Conservation (phyloP, 179 eudicot species). For the Patellifolia procumbens region DNA sequence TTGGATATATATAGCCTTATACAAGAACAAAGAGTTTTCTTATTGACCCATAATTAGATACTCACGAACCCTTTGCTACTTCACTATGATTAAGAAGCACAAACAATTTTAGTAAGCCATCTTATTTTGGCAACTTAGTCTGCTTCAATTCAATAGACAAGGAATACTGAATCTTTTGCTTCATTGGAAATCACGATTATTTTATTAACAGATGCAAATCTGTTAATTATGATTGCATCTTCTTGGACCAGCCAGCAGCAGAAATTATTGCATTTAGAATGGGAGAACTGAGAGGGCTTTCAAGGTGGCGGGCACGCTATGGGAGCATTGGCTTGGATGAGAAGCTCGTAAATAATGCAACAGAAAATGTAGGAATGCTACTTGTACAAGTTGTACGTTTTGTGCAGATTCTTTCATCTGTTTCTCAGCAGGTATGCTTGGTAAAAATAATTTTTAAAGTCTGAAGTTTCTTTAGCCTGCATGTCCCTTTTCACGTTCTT, state of each 20-base stretch:
- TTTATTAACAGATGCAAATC: neutral
- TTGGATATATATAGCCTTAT: conserved; percentile 6
- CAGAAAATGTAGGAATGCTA: conserved; percentile 88
- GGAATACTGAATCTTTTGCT: neutral
- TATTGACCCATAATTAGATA: neutral
- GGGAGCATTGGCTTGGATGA: conserved; percentile 84
- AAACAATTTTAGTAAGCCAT: neutral
- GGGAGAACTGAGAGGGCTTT: conserved; percentile 95
- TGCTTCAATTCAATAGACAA: neutral
- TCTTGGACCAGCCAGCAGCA: conserved; percentile 81
- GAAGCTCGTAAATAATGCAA: conserved; percentile 61
- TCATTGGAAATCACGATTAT: neutral
- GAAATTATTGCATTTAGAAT: conserved; percentile 92
- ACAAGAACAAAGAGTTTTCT: neutral
- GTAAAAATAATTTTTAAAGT: neutral
- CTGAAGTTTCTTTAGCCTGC: neutral
- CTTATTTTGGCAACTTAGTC: neutral
- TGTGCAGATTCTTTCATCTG: conserved; percentile 79
- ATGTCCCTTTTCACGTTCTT: neutral
- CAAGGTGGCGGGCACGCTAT: conserved; percentile 95
- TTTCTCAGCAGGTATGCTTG: conserved; percentile 68
- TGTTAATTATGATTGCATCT: conserved; percentile 11
- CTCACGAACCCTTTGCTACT: neutral
- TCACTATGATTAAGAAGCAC: neutral
- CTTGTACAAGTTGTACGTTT: conserved; percentile 82